Evolutionary conservation across 1,139 yeast genomes (phyloP), one percentile per base, ranked within the genome.

Genomic region (Geotrichum carabidarum): DNA sequence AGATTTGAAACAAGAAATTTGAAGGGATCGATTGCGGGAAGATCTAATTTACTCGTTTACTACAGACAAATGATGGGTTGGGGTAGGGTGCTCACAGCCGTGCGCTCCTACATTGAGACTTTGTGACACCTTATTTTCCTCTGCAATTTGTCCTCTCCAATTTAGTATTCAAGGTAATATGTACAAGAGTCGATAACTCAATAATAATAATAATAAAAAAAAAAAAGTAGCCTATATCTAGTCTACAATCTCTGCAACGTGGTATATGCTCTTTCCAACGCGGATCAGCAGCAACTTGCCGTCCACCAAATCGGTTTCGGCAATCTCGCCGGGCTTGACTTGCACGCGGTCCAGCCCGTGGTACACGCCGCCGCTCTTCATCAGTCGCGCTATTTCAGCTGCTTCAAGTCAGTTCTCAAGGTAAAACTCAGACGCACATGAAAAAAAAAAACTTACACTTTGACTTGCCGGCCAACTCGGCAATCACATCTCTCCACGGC

Each of bases 281-380:
- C 95, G 78, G 8, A 90, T 68, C 47, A 91, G 71, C 60, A 91
- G 69, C 52, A 90, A 72, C 56, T 75, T 77, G 8, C 72, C 81
- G 42, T 83, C 93, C 2, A 46, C 51, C 30, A 56, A 40, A 40
- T 72, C 74, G 27, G 70, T 72, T 36, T 75, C 77, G 41, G 81
- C 72, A 50, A 79, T 68, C 1, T 80, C 71, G 58, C 78, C 82
- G 52, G 78, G 80, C 7, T 78, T 77, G 41, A 79, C 81, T 18
- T 65, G 69, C 7, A 79, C 71, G 59, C 84, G 83, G n/a, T 74
- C 71, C 58, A 88, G 72, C 0, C 96, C 96, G 59, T 81, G 63
- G 64, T 86, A 80, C 1, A 93, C 78, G 2, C 94, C 89, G 1
- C 95, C 95, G 42, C 80, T 80, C 54, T 76, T 76, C 36, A 91